Percentiles rank a stretch among this genome's conserved stretches.
Evolutionary conservation across 352 stramenopile species (phyloP).

Genomic region (Aphanomyces stellatus): DNA sequence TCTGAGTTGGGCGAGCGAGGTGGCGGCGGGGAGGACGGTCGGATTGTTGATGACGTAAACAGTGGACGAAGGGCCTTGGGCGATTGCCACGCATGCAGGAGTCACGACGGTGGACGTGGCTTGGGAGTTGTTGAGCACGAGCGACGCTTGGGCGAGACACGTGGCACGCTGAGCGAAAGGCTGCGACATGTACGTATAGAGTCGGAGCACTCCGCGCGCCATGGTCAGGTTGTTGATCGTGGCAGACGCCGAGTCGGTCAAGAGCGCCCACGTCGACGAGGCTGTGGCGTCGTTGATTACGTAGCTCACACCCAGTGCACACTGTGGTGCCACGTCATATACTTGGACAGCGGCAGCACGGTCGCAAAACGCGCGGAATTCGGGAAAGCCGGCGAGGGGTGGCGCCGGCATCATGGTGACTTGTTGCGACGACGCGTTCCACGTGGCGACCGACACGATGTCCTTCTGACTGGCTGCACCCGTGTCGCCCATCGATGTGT

Average conservation of each 20-base stretch:
- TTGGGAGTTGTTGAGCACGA: neutral
- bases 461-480: neutral
- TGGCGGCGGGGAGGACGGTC: neutral
- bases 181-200: slow-evolving; percentile 11
- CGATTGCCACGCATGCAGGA: too few species aligned
- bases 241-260: neutral
- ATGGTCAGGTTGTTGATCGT: neutral
- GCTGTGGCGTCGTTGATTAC: neutral
- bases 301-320: neutral
- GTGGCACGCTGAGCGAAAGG: neutral
- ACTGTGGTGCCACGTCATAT: neutral
- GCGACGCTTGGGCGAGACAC: neutral
- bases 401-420: neutral
- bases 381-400: neutral
- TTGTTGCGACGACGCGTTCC: neutral
- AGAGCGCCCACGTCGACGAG: neutral
- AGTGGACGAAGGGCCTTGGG: too few species aligned
- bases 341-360: neutral
- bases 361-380: neutral
- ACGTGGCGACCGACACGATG: neutral
- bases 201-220: slow-evolving; percentile 5
- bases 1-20: neutral
- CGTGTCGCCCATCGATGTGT: neutral
- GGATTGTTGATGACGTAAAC: neutral
- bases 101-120: too few species aligned